A percentile compares a stretch with the other conserved stretches of the same genome.
These are phyloP conservation scores for Phellinidium pouzarii DNA, from an alignment of 1,284 basidiomycete species.

Conservation along the genomic window DNA sequence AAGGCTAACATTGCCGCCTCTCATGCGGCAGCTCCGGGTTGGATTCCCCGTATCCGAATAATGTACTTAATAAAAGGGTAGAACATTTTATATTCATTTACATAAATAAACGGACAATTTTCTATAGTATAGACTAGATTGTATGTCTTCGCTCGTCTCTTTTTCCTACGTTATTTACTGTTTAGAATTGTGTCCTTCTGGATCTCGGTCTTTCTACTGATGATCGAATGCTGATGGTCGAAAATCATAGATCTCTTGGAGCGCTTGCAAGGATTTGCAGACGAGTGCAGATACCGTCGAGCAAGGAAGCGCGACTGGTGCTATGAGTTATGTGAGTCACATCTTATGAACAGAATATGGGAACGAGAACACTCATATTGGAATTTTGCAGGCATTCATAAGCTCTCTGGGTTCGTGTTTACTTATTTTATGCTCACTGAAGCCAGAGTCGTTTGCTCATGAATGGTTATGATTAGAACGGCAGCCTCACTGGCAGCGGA, in stretches of 20 bases:
- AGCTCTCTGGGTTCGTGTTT: constrained; percentile 45
- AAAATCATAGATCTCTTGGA: constrained; percentile 58
- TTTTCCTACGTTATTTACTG: too few relatives aligned
- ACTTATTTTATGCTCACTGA: constrained; percentile 11
- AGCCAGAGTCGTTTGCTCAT: constrained; percentile 7
- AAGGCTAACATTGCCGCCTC: constrained; percentile 69
- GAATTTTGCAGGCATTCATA: constrained; percentile 60
- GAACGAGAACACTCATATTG: background rate
- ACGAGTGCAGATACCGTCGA: constrained; percentile 88
- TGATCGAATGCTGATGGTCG: too few relatives aligned
- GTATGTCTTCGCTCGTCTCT: too few relatives aligned
- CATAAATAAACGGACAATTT: background rate
- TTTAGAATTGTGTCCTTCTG: too few relatives aligned
- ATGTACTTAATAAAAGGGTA: background rate
- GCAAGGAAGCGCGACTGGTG: constrained; percentile 78
- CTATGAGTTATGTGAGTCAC: constrained; percentile 69
- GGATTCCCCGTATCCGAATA: constrained; percentile 41
- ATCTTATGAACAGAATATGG: background rate
- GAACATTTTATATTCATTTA: background rate
- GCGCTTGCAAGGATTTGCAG: constrained; percentile 90
- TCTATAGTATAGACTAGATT: background rate
- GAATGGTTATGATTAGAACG: constrained; percentile 31
- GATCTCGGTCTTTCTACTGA: too few relatives aligned
- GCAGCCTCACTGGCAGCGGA: constrained; percentile 70
- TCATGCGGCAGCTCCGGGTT: constrained; percentile 75